These are phyloP conservation scores for Beverwykella pulmonaria DNA, from an alignment of 495 filamentous ascomycete genomes.

Conservation along the genomic window DNA sequence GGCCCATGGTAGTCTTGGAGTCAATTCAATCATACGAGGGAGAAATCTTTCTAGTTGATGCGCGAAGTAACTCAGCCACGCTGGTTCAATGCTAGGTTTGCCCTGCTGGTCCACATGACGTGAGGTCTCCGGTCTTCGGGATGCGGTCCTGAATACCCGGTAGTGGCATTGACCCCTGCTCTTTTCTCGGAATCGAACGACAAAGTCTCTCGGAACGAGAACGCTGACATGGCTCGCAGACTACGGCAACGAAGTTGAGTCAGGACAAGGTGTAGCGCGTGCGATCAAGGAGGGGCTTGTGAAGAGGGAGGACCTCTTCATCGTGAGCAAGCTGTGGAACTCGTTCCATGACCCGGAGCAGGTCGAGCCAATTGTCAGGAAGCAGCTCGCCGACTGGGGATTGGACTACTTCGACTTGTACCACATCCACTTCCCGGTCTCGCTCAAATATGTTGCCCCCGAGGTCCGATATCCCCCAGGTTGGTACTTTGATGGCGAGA, in stretches of 20 bases:
- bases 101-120: not conserved
- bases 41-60: too few relatives aligned
- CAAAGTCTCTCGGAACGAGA: not conserved
- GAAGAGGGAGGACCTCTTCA: conserved; percentile 64
- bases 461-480: conserved; percentile 45
- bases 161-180: conserved; percentile 9
- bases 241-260: conserved; percentile 56
- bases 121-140: not conserved
- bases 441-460: conserved; percentile 49
- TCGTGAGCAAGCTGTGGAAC: conserved; percentile 75
- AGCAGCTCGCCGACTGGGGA: conserved; percentile 62
- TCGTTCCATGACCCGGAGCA: conserved; percentile 66
- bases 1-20: too few relatives aligned
- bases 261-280: conserved; percentile 49
- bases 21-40: too few relatives aligned
- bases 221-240: conserved; percentile 36
- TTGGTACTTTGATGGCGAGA: conserved; percentile 60
- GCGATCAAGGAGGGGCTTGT: conserved; percentile 60
- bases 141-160: conserved; percentile 13
- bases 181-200: not conserved
- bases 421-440: conserved; percentile 64
- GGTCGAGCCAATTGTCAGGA: conserved; percentile 60
- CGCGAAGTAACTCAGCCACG: not conserved
- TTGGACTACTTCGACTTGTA: conserved; percentile 71
- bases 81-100: not conserved